A percentile compares a stretch with the other conserved stretches of the same genome.
Conservation (phyloP, 2,329 filamentous ascomycete species). For the Clarireedia homoeocarpa region DNA sequence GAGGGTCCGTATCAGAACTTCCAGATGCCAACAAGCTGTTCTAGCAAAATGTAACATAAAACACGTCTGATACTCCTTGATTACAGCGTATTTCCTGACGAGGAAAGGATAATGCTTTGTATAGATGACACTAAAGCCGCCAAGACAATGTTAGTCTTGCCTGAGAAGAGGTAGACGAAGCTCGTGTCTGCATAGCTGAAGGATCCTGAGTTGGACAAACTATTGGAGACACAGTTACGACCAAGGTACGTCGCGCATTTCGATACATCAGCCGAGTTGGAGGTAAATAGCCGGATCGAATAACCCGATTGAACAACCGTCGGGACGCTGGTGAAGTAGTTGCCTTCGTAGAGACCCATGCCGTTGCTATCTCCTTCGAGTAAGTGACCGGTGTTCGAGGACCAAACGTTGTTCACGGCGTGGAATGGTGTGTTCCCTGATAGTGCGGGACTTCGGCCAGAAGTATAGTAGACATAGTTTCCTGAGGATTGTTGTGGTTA, state of each 20-base stretch:
- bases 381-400: not conserved
- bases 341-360: not conserved
- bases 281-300: not conserved
- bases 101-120: no score
- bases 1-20: no score
- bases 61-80: no score
- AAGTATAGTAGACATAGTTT: slow-evolving; percentile 38
- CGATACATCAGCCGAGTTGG: not conserved
- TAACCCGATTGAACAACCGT: not conserved
- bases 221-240: not conserved
- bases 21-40: no score
- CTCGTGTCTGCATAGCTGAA: not conserved
- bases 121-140: no score
- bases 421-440: slow-evolving; percentile 18
- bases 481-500: slow-evolving; percentile 11
- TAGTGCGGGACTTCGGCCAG: slow-evolving; percentile 37
- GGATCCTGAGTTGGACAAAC: not conserved
- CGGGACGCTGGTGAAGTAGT: not conserved
- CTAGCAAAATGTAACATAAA: no score
- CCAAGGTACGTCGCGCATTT: not conserved
- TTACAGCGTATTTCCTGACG: no score
- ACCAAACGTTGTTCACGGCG: slow-evolving; percentile 1
- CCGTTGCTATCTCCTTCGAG: not conserved
- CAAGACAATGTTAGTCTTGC: no score
- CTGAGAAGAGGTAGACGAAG: no score